Evolutionary conservation across 1,284 basidiomycete genomes (phyloP), one percentile per base, ranked within the genome.

Genomic region (Boletus smithii): DNA sequence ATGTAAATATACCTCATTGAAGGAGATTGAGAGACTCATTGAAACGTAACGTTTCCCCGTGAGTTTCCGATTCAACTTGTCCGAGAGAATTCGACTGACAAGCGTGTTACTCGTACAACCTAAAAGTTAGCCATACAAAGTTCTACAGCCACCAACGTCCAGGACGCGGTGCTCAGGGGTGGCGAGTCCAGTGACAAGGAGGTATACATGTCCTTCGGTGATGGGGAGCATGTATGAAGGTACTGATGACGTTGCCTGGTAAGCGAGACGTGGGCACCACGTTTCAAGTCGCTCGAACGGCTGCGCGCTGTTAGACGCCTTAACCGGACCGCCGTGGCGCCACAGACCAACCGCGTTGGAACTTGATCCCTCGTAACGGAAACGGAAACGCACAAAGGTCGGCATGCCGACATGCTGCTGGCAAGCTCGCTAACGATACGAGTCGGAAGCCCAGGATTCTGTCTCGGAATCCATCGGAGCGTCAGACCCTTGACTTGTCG

Each of bases 251-350:
- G 58, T 53, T 46, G 41, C 8, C 3, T 5, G 32, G 17, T 20
- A 62, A 48, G 45, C 57, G 60, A 49, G 40, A 43, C 39, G 23
- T 32, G 56, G 26, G 47, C 46, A 47, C 40, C 46, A 46, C 18
- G 57, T 59, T 59, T 59, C 60, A 61, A 27, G 47, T 34, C 8
- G 46, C 34, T 18, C 36, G 20, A 47, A 22, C 17, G 22, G 14
- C 39, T 36, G 38, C n/a, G 16, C 42, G 31, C 14, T n/a, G n/a
- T 22, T n/a, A n/a, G n/a, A n/a, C n/a, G n/a, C n/a, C n/a, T 53
- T 42, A 42, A 27, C 18, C 23, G 14, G 24, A 14, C 20, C 17
- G 22, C 53, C 38, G 39, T 18, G 23, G 43, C 29, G 30, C 34
- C 42, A 26, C 31, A 23, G 34, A 22, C 20, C 24, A 20, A 18